A percentile compares a stretch with the other conserved stretches of the same genome.
phyloP scores from a whole-genome alignment of 345 rosid genomes.

The Excoecaria cochinchinensis region DNA sequence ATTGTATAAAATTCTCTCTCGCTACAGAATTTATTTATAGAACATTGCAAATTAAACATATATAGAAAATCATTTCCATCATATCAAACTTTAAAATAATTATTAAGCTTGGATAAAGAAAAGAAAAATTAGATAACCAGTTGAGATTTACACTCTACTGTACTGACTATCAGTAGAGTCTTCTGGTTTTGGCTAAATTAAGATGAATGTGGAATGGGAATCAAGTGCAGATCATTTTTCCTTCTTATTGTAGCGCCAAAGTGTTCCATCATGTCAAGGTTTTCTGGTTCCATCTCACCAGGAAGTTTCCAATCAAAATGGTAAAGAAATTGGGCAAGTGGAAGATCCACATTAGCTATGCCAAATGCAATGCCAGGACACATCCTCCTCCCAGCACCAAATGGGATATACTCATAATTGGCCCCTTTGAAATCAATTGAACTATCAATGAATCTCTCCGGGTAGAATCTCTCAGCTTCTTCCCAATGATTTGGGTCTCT shows the following conservation, averaged over 20 bases:
- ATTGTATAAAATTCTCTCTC: too few relatives aligned
- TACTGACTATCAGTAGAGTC: too few relatives aligned
- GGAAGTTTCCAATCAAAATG: conserved; percentile 39
- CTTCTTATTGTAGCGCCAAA: conserved; percentile 15
- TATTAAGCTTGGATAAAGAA: too few relatives aligned
- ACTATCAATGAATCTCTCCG: conserved; percentile 30
- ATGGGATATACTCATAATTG: conserved; percentile 26
- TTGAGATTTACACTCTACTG: too few relatives aligned
- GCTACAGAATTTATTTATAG: too few relatives aligned
- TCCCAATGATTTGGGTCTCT: conserved; percentile 31
- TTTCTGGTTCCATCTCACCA: neutral
- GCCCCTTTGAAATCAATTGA: conserved; percentile 28
- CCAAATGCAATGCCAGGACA: conserved; percentile 35
- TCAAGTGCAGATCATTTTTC: too few relatives aligned
- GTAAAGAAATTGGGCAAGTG: conserved; percentile 23
- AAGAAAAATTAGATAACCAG: too few relatives aligned
- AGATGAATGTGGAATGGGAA: too few relatives aligned
- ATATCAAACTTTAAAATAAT: too few relatives aligned
- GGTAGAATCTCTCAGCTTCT: conserved; percentile 26
- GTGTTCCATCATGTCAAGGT: conserved; percentile 27
- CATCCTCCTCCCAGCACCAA: conserved; percentile 36
- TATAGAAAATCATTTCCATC: too few relatives aligned
- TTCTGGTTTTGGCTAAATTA: too few relatives aligned
- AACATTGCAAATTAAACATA: too few relatives aligned
- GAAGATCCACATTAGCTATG: conserved; percentile 20